Conservation (phyloP, 768 basidiomycete genomes). For the Agrocybe praecox region DNA sequence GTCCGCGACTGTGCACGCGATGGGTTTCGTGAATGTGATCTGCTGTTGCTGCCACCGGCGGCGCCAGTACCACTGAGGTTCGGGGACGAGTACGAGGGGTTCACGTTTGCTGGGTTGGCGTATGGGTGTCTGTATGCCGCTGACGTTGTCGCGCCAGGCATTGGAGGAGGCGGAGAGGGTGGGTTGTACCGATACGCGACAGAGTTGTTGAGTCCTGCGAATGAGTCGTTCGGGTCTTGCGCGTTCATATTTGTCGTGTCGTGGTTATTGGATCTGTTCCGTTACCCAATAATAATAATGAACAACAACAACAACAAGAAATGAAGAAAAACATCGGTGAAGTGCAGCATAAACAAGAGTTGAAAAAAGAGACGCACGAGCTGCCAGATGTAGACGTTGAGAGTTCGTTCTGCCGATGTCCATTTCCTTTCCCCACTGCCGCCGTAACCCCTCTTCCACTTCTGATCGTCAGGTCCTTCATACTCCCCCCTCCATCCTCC, state of each 20-base stretch:
- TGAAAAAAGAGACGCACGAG: constrained; percentile 12
- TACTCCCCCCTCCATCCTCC: neutral
- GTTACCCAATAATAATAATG: neutral
- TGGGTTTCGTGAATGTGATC: neutral
- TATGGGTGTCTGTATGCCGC: neutral
- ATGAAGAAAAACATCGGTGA: neutral
- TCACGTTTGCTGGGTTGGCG: constrained; percentile 2
- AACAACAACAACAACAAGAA: neutral
- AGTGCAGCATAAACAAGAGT: neutral
- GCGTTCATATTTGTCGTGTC: neutral
- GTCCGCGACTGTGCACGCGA: neutral
- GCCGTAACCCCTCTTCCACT: neutral
- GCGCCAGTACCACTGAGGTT: neutral
- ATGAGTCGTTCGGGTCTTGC: constrained; percentile 7
- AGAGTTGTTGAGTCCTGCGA: constrained; percentile 14
- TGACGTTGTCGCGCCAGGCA: neutral
- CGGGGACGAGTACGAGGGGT: neutral
- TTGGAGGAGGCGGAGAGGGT: neutral
- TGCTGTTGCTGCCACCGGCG: neutral
- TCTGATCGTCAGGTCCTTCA: neutral
- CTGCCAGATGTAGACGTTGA: constrained; percentile 17
- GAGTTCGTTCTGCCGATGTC: constrained; percentile 17
- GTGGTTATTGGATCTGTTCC: neutral
- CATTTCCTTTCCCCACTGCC: neutral
- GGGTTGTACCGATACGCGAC: constrained; percentile 17